Percentiles rank a stretch among this genome's conserved stretches.
Evolutionary conservation across 352 stramenopile genomes (phyloP).

Genomic region (Pythium apleroticum): DNA sequence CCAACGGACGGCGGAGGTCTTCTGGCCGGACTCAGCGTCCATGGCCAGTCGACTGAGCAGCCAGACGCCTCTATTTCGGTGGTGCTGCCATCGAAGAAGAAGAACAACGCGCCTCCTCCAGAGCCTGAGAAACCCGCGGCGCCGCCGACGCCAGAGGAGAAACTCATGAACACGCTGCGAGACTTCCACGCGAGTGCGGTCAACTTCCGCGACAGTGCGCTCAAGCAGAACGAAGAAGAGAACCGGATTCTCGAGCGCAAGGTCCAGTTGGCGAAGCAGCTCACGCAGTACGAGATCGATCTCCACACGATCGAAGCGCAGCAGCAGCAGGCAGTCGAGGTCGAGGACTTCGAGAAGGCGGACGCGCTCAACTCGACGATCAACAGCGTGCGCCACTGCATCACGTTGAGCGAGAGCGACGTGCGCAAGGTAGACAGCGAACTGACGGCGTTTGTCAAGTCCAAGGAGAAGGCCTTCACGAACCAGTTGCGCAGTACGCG

Average conservation of each 20-base stretch:
- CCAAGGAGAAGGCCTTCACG: slow-evolving; percentile 76
- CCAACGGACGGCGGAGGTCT: slow-evolving; percentile 33
- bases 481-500: slow-evolving; percentile 77
- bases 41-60: slow-evolving; percentile 26
- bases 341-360: slow-evolving; percentile 85
- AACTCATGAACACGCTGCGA: slow-evolving; percentile 60
- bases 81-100: slow-evolving; percentile 30
- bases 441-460: slow-evolving; percentile 63
- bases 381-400: slow-evolving; percentile 78
- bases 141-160: slow-evolving; percentile 58
- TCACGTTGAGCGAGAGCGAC: slow-evolving; percentile 79
- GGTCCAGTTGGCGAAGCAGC: slow-evolving; percentile 54
- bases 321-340: slow-evolving; percentile 74
- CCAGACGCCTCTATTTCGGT: slow-evolving; percentile 30
- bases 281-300: slow-evolving; percentile 83
- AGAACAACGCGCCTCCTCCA: slow-evolving; percentile 19
- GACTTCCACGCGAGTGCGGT: slow-evolving; percentile 77
- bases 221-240: slow-evolving; percentile 78
- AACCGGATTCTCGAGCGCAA: slow-evolving; percentile 71
- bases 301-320: slow-evolving; percentile 76
- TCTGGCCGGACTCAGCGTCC: slow-evolving; percentile 53
- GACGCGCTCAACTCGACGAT: slow-evolving; percentile 80
- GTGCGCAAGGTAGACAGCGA: slow-evolving; percentile 78
- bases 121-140: slow-evolving; percentile 27
- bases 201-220: slow-evolving; percentile 57